A percentile compares a stretch with the other conserved stretches of the same genome.
Conservation (phyloP, 176 grass and related monocot genomes). For the Oryza australiensis region DNA sequence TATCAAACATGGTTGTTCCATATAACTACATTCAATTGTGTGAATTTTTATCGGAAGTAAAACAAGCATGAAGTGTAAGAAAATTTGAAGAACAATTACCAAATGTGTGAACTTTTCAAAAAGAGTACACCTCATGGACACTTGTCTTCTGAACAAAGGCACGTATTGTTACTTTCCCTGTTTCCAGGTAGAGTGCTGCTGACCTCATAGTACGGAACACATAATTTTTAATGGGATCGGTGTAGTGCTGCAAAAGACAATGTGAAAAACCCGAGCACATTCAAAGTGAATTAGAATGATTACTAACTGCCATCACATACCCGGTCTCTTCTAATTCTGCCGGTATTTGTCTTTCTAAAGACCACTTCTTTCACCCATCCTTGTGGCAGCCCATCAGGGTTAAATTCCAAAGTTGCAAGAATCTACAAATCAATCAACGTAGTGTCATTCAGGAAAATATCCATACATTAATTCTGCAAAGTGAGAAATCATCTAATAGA, state of each 20-base stretch:
- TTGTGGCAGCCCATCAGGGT: constrained; percentile 34
- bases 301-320: constrained; percentile 24
- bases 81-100: neutral
- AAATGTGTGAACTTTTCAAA: constrained; percentile 18
- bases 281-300: neutral
- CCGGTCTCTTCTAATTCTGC: constrained; percentile 36
- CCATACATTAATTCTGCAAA: neutral
- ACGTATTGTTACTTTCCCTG: constrained; percentile 31
- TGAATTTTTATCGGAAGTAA: too few species aligned
- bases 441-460: too few species aligned
- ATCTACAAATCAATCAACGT: constrained; percentile 7
- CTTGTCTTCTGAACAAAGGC: constrained; percentile 37
- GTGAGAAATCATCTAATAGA: neutral
- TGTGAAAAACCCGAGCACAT: neutral
- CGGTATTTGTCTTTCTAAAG: constrained; percentile 31
- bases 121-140: constrained; percentile 45
- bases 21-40: too few species aligned
- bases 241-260: constrained; percentile 27
- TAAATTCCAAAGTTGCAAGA: constrained; percentile 40
- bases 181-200: constrained; percentile 33
- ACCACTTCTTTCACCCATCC: constrained; percentile 46
- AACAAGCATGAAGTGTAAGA: neutral
- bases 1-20: too few species aligned
- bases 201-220: constrained; percentile 37
- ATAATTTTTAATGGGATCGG: constrained; percentile 36